These are phyloP conservation scores for Trematosphaeria pertusa DNA, from an alignment of 2,329 filamentous ascomycete genomes.

Conservation along the genomic window DNA sequence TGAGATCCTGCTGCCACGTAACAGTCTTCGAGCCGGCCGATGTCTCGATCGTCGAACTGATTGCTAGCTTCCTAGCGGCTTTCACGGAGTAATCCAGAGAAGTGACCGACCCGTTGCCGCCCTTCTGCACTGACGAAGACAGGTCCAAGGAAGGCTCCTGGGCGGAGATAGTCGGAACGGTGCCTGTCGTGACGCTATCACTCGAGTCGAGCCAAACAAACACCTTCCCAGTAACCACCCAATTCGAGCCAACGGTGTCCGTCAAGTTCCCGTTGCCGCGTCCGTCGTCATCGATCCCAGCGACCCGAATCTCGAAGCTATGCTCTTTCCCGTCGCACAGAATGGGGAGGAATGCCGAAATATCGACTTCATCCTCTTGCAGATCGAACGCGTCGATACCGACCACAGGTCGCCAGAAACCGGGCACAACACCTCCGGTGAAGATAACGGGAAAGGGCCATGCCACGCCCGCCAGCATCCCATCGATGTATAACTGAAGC, in stretches of 20 bases:
- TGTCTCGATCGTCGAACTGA: constrained; percentile 61
- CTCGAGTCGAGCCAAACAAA: constrained; percentile 74
- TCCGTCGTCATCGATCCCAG: constrained; percentile 67
- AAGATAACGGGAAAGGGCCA: constrained; percentile 87
- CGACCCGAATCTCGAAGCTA: constrained; percentile 71
- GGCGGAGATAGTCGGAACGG: constrained; percentile 39
- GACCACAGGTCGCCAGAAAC: constrained; percentile 78
- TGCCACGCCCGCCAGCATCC: constrained; percentile 72
- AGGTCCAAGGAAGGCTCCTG: constrained; percentile 58
- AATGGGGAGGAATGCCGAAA: constrained; percentile 75
- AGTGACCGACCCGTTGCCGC: constrained; percentile 62
- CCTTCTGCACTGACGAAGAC: constrained; percentile 56
- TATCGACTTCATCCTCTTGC: constrained; percentile 80
- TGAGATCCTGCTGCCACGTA: constrained; percentile 66
- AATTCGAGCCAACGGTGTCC: constrained; percentile 67
- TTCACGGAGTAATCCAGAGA: constrained; percentile 66
- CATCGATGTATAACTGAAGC: constrained; percentile 78
- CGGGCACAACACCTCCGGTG: constrained; percentile 79
- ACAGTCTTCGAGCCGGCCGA: constrained; percentile 52
- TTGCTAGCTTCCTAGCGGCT: constrained; percentile 62
- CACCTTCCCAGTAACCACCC: constrained; percentile 80
- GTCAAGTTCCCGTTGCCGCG: constrained; percentile 58
- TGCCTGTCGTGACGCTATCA: constrained; percentile 61
- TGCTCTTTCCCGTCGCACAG: constrained; percentile 71
- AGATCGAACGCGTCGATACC: constrained; percentile 82